Conservation (phyloP, 2,329 filamentous ascomycete species). For the Cercospora citrullina region DNA sequence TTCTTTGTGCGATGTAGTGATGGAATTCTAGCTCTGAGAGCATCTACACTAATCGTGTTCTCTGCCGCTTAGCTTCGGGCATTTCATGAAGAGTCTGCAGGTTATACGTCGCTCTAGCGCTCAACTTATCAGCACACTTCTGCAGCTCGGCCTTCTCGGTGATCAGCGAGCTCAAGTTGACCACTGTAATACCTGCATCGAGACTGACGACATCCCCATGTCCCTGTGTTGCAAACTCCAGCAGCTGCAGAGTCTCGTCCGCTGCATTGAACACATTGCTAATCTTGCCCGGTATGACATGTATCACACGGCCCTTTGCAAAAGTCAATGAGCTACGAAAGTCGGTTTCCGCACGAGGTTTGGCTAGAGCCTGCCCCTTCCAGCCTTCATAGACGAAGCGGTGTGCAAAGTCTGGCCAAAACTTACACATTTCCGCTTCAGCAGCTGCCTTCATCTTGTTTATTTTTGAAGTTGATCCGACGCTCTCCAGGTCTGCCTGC, state of each 20-base stretch:
- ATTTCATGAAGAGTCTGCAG: background rate
- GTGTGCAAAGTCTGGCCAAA: background rate
- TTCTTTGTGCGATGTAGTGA: too few relatives aligned
- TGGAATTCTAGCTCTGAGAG: too few relatives aligned
- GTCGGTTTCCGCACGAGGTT: background rate
- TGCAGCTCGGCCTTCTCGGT: background rate
- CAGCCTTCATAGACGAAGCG: background rate
- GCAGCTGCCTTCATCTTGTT: background rate
- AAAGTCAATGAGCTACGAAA: background rate
- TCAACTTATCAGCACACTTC: background rate
- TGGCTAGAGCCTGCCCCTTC: background rate
- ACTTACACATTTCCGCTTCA: background rate
- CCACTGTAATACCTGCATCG: background rate
- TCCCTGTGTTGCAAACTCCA: background rate
- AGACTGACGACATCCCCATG: background rate
- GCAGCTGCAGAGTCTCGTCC: background rate
- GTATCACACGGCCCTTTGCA: background rate
- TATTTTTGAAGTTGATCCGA: background rate
- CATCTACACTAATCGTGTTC: too few relatives aligned
- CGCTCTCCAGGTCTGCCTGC: background rate
- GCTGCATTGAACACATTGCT: background rate
- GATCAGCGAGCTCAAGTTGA: background rate
- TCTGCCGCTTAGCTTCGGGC: too few relatives aligned
- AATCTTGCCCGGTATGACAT: background rate
- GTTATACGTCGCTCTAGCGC: background rate